Conservation (phyloP, 2,329 filamentous ascomycete genomes). For the Apiospora sp. region DNA sequence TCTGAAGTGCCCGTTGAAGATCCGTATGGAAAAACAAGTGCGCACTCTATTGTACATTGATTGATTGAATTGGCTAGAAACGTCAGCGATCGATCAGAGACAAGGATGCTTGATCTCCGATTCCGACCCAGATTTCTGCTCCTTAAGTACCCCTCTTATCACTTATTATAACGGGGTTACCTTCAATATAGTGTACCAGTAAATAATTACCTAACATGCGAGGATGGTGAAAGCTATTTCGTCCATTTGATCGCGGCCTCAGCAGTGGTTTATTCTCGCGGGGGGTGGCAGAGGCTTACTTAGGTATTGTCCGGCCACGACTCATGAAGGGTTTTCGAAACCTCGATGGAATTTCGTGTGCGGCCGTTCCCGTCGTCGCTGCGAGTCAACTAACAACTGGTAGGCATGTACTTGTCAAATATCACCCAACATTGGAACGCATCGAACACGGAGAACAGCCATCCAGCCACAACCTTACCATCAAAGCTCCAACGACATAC, state of each 20-base stretch:
- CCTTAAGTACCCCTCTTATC: slow-evolving; percentile 7
- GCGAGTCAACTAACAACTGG: background rate
- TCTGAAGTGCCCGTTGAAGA: slow-evolving; percentile 5
- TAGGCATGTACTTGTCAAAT: background rate
- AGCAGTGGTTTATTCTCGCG: background rate
- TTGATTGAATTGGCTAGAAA: background rate
- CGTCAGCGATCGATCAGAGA: slow-evolving; percentile 14
- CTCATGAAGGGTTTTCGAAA: background rate
- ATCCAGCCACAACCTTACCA: background rate
- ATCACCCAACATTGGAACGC: background rate
- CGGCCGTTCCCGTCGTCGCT: background rate
- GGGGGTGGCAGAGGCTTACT: background rate
- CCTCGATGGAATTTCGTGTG: background rate
- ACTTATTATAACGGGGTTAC: background rate
- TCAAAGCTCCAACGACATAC: background rate
- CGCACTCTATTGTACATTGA: background rate
- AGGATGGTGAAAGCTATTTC: no score
- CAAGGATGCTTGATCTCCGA: slow-evolving; percentile 19
- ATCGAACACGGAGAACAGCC: background rate
- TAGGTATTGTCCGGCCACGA: background rate
- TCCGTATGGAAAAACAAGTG: background rate
- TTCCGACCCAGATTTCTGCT: background rate
- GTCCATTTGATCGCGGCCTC: no score
- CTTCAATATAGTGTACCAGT: background rate
- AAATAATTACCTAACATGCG: no score